phyloP scores from a whole-genome alignment of 2,329 filamentous ascomycete species.

The Pseudogymnoascus sp. region DNA sequence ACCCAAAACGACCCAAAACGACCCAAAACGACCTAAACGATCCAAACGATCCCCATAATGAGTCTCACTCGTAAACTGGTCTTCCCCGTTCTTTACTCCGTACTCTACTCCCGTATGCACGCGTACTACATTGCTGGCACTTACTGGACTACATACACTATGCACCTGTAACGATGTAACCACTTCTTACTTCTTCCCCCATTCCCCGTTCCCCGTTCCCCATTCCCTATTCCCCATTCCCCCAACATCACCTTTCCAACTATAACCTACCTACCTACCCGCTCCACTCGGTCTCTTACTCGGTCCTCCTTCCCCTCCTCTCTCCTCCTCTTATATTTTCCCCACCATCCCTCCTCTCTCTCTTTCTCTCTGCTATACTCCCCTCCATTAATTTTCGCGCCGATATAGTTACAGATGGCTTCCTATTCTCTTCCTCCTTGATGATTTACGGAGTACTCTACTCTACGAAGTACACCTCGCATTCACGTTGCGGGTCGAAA shows the following conservation, averaged over 20 bases:
- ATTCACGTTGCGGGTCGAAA: not conserved
- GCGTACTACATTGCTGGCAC: not conserved
- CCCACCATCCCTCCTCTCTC: not conserved
- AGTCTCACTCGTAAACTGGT: too few relatives aligned
- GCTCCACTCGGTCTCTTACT: not conserved
- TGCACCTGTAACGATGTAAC: conserved; percentile 6
- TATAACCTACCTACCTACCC: not conserved
- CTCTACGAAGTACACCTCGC: not conserved
- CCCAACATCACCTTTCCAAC: conserved; percentile 1
- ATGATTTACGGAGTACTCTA: not conserved
- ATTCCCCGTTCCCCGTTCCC: not conserved
- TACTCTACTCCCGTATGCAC: not conserved
- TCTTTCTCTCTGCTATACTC: not conserved
- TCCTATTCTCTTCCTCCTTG: conserved; percentile 4
- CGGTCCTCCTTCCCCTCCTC: not conserved
- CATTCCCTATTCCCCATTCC: not conserved
- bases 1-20: not conserved
- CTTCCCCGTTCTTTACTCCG: not conserved
- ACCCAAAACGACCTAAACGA: too few relatives aligned
- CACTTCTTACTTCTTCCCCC: not conserved
- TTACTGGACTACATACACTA: not conserved
- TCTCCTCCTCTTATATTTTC: not conserved
- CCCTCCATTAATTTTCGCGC: not conserved
- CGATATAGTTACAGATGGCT: conserved; percentile 3
- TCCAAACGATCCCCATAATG: too few relatives aligned